A percentile compares a stretch with the other conserved stretches of the same genome.
These are phyloP conservation scores for Ceratocystis lukuohia DNA, from an alignment of 2,329 filamentous ascomycete species.

Conservation along the genomic window DNA sequence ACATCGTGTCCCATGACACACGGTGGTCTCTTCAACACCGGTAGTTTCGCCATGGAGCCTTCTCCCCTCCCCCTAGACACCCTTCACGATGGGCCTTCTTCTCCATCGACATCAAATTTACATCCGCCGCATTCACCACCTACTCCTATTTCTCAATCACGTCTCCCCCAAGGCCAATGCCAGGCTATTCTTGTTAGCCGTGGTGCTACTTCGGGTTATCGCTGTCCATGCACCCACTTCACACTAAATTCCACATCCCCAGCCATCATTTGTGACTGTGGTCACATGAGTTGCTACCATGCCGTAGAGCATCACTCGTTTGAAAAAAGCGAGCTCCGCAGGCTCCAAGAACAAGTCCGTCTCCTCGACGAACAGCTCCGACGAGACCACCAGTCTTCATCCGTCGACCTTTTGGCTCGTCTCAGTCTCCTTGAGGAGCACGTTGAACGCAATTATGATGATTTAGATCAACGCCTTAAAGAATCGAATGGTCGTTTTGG, in stretches of 20 bases:
- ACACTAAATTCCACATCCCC: constrained; percentile 40
- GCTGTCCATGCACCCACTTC: constrained; percentile 46
- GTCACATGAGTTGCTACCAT: constrained; percentile 48
- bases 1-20: constrained; percentile 7
- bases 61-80: constrained; percentile 13
- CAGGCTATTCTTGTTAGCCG: constrained; percentile 45
- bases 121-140: constrained; percentile 21
- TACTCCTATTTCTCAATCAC: constrained; percentile 24
- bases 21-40: not conserved
- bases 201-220: constrained; percentile 40
- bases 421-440: constrained; percentile 41
- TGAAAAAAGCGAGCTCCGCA: constrained; percentile 36
- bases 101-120: constrained; percentile 14
- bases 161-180: constrained; percentile 44
- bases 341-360: constrained; percentile 35
- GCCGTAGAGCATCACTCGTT: constrained; percentile 34
- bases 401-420: constrained; percentile 32
- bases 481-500: constrained; percentile 42
- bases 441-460: constrained; percentile 39
- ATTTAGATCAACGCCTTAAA: constrained; percentile 40
- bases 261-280: constrained; percentile 43
- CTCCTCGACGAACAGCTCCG: constrained; percentile 34
- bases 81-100: not conserved
- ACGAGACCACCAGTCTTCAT: constrained; percentile 27
- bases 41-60: constrained; percentile 16